These are phyloP conservation scores for Echria macrotheca DNA, from an alignment of 495 filamentous ascomycete genomes.

Conservation along the genomic window DNA sequence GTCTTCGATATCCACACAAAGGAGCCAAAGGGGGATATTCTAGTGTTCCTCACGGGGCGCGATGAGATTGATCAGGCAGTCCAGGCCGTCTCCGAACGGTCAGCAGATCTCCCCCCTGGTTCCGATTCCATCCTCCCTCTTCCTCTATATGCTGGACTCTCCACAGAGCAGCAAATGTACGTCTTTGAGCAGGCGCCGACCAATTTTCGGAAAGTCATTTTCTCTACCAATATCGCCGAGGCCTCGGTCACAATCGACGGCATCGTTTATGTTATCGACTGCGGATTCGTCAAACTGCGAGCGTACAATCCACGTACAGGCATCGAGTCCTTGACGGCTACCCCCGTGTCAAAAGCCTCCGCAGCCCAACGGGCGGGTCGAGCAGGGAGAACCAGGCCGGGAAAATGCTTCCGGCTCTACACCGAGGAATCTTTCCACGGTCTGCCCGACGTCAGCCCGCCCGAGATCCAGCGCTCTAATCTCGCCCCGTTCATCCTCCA, in stretches of 20 bases:
- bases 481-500: slow-evolving; percentile 87
- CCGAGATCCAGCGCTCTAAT: slow-evolving; percentile 92
- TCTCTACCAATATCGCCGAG: slow-evolving; percentile 95
- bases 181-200: slow-evolving; percentile 85
- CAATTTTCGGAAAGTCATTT: slow-evolving; percentile 83
- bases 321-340: slow-evolving; percentile 88
- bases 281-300: slow-evolving; percentile 85
- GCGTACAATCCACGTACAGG: slow-evolving; percentile 82
- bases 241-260: slow-evolving; percentile 92
- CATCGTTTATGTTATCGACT: slow-evolving; percentile 88
- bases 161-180: slow-evolving; percentile 85
- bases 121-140: slow-evolving; percentile 66
- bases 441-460: slow-evolving; percentile 70
- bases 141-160: slow-evolving; percentile 84
- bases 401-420: slow-evolving; percentile 93
- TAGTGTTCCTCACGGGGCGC: slow-evolving; percentile 87
- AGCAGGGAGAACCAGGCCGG: slow-evolving; percentile 85
- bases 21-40: slow-evolving; percentile 82
- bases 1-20: slow-evolving; percentile 91
- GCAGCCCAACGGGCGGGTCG: slow-evolving; percentile 88
- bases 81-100: slow-evolving; percentile 71
- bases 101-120: slow-evolving; percentile 65
- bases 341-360: slow-evolving; percentile 85
- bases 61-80: slow-evolving; percentile 88
- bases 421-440: slow-evolving; percentile 67